Conservation (phyloP, 371 early-diverging fungal genomes). For the Chytridium lagenaria region DNA sequence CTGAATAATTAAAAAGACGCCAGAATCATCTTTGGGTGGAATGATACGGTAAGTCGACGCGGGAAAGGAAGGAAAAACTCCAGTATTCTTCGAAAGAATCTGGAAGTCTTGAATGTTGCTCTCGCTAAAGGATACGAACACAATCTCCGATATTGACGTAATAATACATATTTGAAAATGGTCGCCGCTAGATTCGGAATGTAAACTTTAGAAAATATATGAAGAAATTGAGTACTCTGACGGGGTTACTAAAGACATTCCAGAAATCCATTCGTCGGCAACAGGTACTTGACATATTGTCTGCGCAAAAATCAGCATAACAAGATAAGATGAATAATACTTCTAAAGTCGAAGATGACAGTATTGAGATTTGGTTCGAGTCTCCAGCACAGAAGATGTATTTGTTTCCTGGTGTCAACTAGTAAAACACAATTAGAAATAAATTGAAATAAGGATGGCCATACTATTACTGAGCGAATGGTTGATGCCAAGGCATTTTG, state of each 20-base stretch:
- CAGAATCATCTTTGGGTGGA: no score
- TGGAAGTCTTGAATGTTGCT: neutral
- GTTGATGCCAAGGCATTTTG: constrained; percentile 61
- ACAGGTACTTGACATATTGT: constrained; percentile 10
- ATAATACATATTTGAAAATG: neutral
- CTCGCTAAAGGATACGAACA: neutral
- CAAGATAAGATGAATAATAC: neutral
- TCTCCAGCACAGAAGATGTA: constrained; percentile 35
- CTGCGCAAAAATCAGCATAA: constrained; percentile 6
- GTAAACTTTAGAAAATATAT: no score
- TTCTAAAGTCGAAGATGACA: constrained; percentile 39
- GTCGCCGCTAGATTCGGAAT: no score
- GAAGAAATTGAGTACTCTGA: no score
- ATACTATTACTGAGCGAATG: neutral
- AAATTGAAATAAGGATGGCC: neutral
- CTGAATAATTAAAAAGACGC: no score
- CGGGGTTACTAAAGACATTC: no score
- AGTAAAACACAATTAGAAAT: neutral
- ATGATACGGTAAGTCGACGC: no score
- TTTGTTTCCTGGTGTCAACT: constrained; percentile 8
- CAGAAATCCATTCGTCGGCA: constrained; percentile 25
- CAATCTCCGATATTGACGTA: neutral
- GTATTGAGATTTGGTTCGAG: constrained; percentile 51
- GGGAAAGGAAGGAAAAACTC: no score
- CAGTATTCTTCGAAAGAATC: no score